These are phyloP conservation scores for Curvularia lunata DNA, from an alignment of 2,329 filamentous ascomycete species.

Conservation along the genomic window DNA sequence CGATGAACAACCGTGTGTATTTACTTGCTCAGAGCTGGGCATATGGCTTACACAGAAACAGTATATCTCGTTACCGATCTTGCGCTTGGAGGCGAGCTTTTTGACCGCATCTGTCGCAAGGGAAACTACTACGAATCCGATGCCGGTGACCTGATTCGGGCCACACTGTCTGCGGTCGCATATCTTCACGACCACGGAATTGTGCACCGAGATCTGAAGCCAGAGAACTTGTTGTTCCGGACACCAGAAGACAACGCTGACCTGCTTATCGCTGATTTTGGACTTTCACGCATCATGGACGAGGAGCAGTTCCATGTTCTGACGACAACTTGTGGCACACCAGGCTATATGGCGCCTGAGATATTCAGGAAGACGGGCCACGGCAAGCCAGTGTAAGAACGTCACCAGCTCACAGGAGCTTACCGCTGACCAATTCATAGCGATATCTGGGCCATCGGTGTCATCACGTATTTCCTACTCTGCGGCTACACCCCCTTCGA, in stretches of 20 bases:
- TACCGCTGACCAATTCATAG: conserved; percentile 48
- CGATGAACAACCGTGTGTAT: conserved; percentile 86
- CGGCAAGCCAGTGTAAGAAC: conserved; percentile 83
- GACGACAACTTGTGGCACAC: conserved; percentile 96
- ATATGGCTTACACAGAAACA: conserved; percentile 37
- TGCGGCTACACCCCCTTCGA: conserved; percentile 99
- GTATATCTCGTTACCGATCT: conserved; percentile 97
- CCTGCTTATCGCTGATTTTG: conserved; percentile 95
- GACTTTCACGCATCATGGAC: conserved; percentile 95
- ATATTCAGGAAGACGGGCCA: conserved; percentile 99
- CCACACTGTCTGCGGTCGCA: conserved; percentile 94
- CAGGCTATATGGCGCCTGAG: conserved; percentile 98
- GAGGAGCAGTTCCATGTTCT: conserved; percentile 98
- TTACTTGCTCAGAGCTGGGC: neutral
- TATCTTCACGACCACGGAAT: conserved; percentile 99
- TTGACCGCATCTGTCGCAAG: conserved; percentile 98
- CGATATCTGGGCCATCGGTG: conserved; percentile 96
- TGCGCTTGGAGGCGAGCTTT: conserved; percentile 92
- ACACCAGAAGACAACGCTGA: conserved; percentile 98
- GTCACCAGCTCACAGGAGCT: neutral
- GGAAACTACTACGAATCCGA: conserved; percentile 98
- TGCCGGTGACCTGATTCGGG: conserved; percentile 91
- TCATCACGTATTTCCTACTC: conserved; percentile 97
- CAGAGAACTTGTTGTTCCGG: conserved; percentile 94
- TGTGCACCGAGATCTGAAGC: conserved; percentile 96